Evolutionary conservation across 2,329 filamentous ascomycete species (phyloP).

Genomic region (Raffaelea albimanens): DNA sequence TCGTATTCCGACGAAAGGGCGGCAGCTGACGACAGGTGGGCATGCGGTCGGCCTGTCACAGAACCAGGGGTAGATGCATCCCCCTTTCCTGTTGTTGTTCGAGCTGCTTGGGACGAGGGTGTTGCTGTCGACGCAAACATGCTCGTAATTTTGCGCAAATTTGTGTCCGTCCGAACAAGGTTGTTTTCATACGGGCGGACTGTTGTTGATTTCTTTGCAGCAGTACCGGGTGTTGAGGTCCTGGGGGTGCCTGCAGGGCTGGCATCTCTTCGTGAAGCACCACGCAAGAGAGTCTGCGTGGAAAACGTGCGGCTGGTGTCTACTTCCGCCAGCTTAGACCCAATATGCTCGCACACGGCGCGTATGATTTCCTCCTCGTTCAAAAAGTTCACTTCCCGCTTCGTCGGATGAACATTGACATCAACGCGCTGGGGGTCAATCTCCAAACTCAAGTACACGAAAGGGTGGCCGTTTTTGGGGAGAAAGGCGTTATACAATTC

Average conservation of each 20-base stretch:
- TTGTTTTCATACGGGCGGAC: conserved; percentile 71
- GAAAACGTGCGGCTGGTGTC: conserved; percentile 91
- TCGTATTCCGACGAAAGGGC: conserved; percentile 60
- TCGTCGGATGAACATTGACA: conserved; percentile 96
- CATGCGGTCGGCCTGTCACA: conserved; percentile 10
- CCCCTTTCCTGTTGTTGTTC: neutral
- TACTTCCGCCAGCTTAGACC: conserved; percentile 69
- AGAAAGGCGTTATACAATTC: conserved; percentile 81
- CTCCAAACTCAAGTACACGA: conserved; percentile 83
- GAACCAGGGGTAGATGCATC: no score
- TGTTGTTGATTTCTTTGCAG: conserved; percentile 23
- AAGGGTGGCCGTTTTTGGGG: conserved; percentile 89
- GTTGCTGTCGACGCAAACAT: conserved; percentile 62
- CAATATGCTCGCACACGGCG: conserved; percentile 70
- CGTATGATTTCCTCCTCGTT: conserved; percentile 96
- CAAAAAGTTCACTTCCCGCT: conserved; percentile 91
- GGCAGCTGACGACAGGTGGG: conserved; percentile 4
- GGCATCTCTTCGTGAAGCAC: conserved; percentile 13
- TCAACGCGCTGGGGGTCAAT: conserved; percentile 90
- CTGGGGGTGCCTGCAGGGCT: conserved; percentile 15
- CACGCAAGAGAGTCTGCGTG: conserved; percentile 75
- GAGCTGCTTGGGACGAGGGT: conserved; percentile 18
- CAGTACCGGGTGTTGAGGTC: conserved; percentile 24
- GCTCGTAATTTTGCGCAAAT: conserved; percentile 86
- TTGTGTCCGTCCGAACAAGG: conserved; percentile 81